These are phyloP conservation scores for Vicia faba DNA, from an alignment of 306 rosid genomes.

Conservation along the genomic window DNA sequence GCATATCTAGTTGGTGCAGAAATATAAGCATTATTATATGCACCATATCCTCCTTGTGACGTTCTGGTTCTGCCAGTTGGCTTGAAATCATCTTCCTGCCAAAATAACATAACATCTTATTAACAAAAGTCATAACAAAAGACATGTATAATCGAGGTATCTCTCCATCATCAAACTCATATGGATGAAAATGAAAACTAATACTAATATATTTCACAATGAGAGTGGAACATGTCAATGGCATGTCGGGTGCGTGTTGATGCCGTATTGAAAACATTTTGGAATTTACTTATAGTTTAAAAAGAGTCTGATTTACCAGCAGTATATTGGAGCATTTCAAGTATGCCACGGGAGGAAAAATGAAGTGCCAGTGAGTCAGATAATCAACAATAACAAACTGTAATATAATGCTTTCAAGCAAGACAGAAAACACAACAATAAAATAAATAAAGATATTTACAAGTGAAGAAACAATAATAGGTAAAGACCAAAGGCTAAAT, in stretches of 20 bases:
- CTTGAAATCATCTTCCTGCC: slow-evolving; percentile 91
- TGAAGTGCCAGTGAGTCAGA: background rate
- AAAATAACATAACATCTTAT: slow-evolving; percentile 36
- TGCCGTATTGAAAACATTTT: background rate
- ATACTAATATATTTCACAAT: too few relatives aligned
- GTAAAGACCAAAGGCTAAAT: background rate
- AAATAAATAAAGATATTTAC: background rate
- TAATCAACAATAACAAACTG: background rate
- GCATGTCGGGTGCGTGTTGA: background rate
- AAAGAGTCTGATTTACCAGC: background rate
- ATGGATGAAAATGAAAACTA: slow-evolving; percentile 19
- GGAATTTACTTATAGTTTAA: background rate
- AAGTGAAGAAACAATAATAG: background rate
- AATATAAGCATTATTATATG: slow-evolving; percentile 91
- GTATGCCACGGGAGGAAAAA: background rate
- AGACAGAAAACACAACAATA: background rate
- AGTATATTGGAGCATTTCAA: background rate
- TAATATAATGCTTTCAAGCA: background rate
- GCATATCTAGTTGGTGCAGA: slow-evolving; percentile 97
- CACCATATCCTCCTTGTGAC: slow-evolving; percentile 90
- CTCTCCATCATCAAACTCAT: slow-evolving; percentile 8
- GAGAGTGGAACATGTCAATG: background rate
- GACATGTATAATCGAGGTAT: background rate
- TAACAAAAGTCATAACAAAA: slow-evolving; percentile 19
- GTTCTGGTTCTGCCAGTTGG: slow-evolving; percentile 73